These are phyloP conservation scores for Epichloe coenophiala DNA, from an alignment of 2,329 filamentous ascomycete genomes.

Conservation along the genomic window DNA sequence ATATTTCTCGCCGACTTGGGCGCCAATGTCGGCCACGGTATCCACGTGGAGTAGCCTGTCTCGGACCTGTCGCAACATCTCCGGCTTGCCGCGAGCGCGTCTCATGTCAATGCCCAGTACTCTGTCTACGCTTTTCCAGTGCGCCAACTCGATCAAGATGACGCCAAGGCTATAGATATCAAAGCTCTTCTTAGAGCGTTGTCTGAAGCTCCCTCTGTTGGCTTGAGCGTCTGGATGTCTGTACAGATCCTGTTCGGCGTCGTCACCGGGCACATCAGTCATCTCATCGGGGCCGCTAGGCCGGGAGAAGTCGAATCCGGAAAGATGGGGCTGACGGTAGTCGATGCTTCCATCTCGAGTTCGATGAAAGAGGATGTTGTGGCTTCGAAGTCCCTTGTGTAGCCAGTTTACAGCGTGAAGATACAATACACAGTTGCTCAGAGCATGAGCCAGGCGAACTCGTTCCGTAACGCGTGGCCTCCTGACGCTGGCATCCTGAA, in stretches of 20 bases:
- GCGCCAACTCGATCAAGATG: conserved; percentile 38
- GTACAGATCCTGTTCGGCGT: conserved; percentile 34
- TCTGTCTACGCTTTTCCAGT: conserved; percentile 33
- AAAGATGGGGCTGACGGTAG: conserved; percentile 29
- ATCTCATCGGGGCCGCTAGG: conserved; percentile 35
- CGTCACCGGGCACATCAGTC: conserved; percentile 33
- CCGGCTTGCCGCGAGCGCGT: conserved; percentile 21
- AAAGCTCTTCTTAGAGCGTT: conserved; percentile 32
- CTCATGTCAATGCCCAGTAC: conserved; percentile 27
- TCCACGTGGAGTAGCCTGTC: conserved; percentile 18
- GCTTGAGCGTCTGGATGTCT: conserved; percentile 32
- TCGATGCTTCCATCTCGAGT: conserved; percentile 18
- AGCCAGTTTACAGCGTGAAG: conserved; percentile 43
- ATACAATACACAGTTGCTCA: conserved; percentile 39
- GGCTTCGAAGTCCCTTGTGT: conserved; percentile 41
- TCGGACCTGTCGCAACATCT: conserved; percentile 22
- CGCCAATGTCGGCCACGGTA: conserved; percentile 21
- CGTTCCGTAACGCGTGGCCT: conserved; percentile 38
- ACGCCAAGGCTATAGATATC: conserved; percentile 41
- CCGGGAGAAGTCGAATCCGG: conserved; percentile 41
- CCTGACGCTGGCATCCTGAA: conserved; percentile 20
- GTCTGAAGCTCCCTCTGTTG: conserved; percentile 17
- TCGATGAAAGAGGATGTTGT: conserved; percentile 40
- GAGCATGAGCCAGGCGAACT: conserved; percentile 34
- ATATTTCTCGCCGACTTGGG: conserved; percentile 26